A percentile compares a stretch with the other conserved stretches of the same genome.
phyloP scores from a whole-genome alignment of 495 filamentous ascomycete species.

The Chaetomium tenue region DNA sequence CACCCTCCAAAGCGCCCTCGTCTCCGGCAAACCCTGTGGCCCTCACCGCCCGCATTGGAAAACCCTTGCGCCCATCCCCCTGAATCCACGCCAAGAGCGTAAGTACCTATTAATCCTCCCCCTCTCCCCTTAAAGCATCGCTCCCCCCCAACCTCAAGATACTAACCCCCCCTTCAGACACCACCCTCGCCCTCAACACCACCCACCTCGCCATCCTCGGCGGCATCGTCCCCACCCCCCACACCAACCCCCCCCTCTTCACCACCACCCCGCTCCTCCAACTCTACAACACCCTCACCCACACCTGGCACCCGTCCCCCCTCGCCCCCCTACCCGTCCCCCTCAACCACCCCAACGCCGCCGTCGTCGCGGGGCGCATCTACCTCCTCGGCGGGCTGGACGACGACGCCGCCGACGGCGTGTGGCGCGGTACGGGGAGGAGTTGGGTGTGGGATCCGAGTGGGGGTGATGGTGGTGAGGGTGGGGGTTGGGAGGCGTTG shows the following conservation, averaged over 20 bases:
- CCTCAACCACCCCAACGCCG: slow-evolving; percentile 50
- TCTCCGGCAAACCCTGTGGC: not conserved
- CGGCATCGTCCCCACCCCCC: slow-evolving; percentile 25
- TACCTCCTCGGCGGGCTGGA: slow-evolving; percentile 74
- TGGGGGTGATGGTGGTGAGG: slow-evolving; percentile 59
- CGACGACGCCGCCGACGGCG: slow-evolving; percentile 75
- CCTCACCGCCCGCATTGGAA: slow-evolving; percentile 41
- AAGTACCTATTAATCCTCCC: not conserved
- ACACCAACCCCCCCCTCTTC: slow-evolving; percentile 26
- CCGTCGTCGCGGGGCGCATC: slow-evolving; percentile 56
- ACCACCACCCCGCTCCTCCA: slow-evolving; percentile 61
- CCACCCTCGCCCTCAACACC: slow-evolving; percentile 69
- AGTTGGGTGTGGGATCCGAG: slow-evolving; percentile 47
- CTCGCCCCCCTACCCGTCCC: slow-evolving; percentile 56
- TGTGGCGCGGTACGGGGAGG: slow-evolving; percentile 50
- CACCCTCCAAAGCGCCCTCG: not conserved
- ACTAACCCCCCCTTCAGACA: slow-evolving; percentile 6
- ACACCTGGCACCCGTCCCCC: slow-evolving; percentile 59
- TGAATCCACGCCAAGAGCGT: slow-evolving; percentile 66
- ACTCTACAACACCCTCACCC: slow-evolving; percentile 62
- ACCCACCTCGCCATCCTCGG: slow-evolving; percentile 38
- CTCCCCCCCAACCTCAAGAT: not conserved
- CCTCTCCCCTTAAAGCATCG: too few species aligned
- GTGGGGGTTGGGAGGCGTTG: slow-evolving; percentile 24
- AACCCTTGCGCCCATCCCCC: slow-evolving; percentile 70